phyloP scores from a whole-genome alignment of 176 grass and related monocot species.

The Aegilops longissima region DNA sequence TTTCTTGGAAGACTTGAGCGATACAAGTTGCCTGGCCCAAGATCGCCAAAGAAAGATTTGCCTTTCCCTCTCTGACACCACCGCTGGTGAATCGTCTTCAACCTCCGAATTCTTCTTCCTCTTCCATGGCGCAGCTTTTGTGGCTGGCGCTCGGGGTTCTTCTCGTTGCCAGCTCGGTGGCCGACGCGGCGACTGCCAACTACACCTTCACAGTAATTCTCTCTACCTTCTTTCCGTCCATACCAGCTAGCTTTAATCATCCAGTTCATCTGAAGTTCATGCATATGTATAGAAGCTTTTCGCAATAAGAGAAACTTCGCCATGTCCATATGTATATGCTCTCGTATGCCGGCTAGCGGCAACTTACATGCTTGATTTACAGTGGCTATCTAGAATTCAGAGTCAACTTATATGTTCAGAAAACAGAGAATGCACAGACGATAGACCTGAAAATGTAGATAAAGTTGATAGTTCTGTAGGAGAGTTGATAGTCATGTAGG shows the following conservation, averaged over 20 bases:
- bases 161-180: conserved; percentile 27
- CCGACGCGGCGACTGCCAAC: conserved; percentile 40
- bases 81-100: conserved; percentile 11
- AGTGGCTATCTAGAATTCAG: background rate
- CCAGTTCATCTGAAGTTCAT: conserved; percentile 18
- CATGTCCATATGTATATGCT: background rate
- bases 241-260: background rate
- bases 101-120: conserved; percentile 8
- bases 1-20: conserved; percentile 11
- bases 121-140: conserved; percentile 47
- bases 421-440: background rate
- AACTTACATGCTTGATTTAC: background rate
- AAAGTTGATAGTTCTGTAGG: background rate
- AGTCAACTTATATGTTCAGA: background rate
- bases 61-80: conserved; percentile 1
- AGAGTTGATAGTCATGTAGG: background rate
- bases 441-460: background rate
- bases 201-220: conserved; percentile 49
- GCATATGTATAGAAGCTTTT: background rate
- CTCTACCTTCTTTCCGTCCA: conserved; percentile 8
- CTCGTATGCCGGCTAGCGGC: no score
- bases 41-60: conserved; percentile 30
- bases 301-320: background rate
- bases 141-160: conserved; percentile 31
- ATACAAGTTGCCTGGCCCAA: conserved; percentile 2